Evolutionary conservation across 1,284 basidiomycete genomes (phyloP), one percentile per base, ranked within the genome.

Genomic region (Blastosporella zonata): DNA sequence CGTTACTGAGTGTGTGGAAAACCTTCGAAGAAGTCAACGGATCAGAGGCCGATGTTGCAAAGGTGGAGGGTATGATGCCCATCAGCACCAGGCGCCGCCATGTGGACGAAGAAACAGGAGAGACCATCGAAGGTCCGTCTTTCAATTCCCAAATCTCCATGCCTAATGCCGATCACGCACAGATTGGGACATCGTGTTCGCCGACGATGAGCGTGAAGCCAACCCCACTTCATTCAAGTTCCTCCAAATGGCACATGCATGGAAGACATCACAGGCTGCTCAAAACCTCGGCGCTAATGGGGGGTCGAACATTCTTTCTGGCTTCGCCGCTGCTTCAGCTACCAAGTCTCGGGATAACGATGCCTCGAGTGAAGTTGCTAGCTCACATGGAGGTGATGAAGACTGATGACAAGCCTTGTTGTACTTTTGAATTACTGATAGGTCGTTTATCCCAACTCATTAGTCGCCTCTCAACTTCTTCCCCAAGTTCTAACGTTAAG

Each of bases 171-270:
- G 3, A 17, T 18, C 29, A 46, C 29, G 46, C 21, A 13, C 62
- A 93, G 92, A 95, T 63, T 96, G 90, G 86, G 93, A 96, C 64
- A 82, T 95, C 63, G 85, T 94, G 18, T 97, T 97, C 67, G 84
- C 92, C 25, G 94, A 97, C 73, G 94, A 97, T 76, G 92, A 96
- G 62, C 81, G 85, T 48, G 92, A 95, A 62, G 81, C 87, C 37
- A 95, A 96, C 62, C 91, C 94, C 0, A 87, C 90, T 0, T 84
- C 91, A 1, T 95, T 93, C 84, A 94, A 93, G 64, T 92, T 95
- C 74, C 74, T 97, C 64, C 87, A 95, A 66, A 90, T 90, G 75
- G 94, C 94, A 1, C 92, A 93, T 64, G 87, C 87, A 2, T 97
- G 94, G 94, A 86, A 84, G 58, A 72, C 64, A 50, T 59, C 77